Conservation (phyloP, 2,329 filamentous ascomycete species). For the Lojkania enalia region DNA sequence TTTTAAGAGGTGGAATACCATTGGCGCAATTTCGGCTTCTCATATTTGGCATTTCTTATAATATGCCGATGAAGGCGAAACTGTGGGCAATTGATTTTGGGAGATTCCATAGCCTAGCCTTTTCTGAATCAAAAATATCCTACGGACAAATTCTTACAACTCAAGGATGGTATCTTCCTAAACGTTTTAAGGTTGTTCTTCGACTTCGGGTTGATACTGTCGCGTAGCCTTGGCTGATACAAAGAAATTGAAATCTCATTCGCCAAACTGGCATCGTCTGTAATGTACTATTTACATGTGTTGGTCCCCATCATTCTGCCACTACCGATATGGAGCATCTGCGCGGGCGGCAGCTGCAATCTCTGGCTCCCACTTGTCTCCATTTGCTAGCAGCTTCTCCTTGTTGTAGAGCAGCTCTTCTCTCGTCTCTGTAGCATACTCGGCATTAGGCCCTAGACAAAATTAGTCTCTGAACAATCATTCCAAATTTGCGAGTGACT, state of each 20-base stretch:
- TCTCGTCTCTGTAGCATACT: slow-evolving; percentile 76
- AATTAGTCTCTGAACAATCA: slow-evolving; percentile 18
- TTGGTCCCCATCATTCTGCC: neutral
- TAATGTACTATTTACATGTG: slow-evolving; percentile 38
- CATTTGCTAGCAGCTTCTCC: slow-evolving; percentile 83
- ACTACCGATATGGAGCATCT: slow-evolving; percentile 73
- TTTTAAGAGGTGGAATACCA: too few relatives aligned
- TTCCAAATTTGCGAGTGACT: slow-evolving; percentile 27
- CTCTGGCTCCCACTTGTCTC: slow-evolving; percentile 86
- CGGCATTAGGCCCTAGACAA: slow-evolving; percentile 65
- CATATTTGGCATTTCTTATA: too few relatives aligned
- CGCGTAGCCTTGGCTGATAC: too few relatives aligned
- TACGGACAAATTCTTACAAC: too few relatives aligned
- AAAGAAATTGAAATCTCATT: slow-evolving; percentile 5
- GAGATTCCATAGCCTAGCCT: too few relatives aligned
- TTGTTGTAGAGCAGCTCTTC: slow-evolving; percentile 99
- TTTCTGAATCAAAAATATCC: too few relatives aligned
- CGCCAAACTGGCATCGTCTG: neutral
- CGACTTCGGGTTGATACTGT: too few relatives aligned
- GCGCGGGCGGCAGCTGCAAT: slow-evolving; percentile 88
- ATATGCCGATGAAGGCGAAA: too few relatives aligned
- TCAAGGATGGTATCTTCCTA: too few relatives aligned
- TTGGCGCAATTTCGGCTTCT: neutral
- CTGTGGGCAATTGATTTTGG: too few relatives aligned
- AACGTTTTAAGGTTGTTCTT: too few relatives aligned